Evolutionary conservation across 2,329 filamentous ascomycete genomes (phyloP), one percentile per base, ranked within the genome.

Genomic region (Nemania serpens): DNA sequence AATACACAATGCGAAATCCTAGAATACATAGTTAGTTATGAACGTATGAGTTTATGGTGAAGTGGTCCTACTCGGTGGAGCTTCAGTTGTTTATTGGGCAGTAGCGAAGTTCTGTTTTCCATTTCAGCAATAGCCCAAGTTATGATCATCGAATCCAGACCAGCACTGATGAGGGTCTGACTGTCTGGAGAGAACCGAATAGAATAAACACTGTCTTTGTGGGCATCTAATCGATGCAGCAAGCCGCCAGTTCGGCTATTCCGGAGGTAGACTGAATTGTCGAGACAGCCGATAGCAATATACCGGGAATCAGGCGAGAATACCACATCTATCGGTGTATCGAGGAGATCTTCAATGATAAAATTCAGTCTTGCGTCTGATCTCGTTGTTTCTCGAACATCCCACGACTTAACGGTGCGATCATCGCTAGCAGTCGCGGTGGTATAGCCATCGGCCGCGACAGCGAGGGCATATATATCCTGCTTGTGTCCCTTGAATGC

Each of bases 261-360:
- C 36, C 10, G 7, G 13, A 56, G 3, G 20, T 22, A 10, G 34
- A 49, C 2, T 7, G 37, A 49, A 0, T 36, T 17, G 17, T 22
- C 36, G 0, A 1, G 0, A 34, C 22, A 42, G 45, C 36, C 13
- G 15, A 6, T 5, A 43, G 45, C 54, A 43, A 56, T 12, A 34
- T 34, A 17, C 6, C 12, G 36, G 20, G 54, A 56, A 56, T 56
- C 54, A 36, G 54, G 54, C 5, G 54, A 56, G 36, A 56, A 20
- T 4, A 45, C 45, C 3, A 54, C 29, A 20, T 34, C 20, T 3
- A 12, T 12, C 33, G 6, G 2, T 36, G 2, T 2, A n/a, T 5
- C 4, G 9, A 7, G n/a, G n/a, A 5, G 6, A 29, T 12, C 18
- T 29, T 7, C 7, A 4, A 4, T 29, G 25, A 29, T 29, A 37